Conservation (phyloP, 192 early-diverging fungal genomes). For the Podochytrium sp. region DNA sequence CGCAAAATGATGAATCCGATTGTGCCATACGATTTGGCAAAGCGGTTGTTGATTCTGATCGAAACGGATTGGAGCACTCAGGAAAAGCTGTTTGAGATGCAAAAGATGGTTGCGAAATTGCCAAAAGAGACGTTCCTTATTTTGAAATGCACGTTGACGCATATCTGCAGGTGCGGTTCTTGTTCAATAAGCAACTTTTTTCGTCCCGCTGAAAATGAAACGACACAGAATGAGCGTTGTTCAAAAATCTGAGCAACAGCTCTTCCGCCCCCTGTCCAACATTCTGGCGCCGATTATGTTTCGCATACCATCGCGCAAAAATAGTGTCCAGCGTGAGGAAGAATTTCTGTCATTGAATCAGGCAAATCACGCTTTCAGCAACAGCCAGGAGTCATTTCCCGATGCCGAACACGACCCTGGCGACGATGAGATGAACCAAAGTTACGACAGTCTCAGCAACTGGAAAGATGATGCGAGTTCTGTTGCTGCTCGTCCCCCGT, state of each 20-base stretch:
- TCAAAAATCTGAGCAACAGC: neutral
- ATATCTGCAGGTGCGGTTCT: neutral
- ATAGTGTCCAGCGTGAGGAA: neutral
- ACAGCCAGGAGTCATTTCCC: neutral
- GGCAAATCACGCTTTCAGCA: neutral
- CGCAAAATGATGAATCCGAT: slow-evolving; percentile 4
- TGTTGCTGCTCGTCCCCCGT: neutral
- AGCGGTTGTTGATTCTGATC: slow-evolving; percentile 10
- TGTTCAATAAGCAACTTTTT: too few species aligned
- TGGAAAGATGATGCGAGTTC: neutral
- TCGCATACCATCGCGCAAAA: slow-evolving; percentile 7
- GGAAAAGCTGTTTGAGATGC: slow-evolving; percentile 27
- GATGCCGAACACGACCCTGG: neutral
- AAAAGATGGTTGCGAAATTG: slow-evolving; percentile 19
- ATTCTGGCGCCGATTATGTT: slow-evolving; percentile 4
- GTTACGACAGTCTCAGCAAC: slow-evolving; percentile 16
- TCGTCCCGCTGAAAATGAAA: neutral
- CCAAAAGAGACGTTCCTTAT: slow-evolving; percentile 18
- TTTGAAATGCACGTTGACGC: slow-evolving; percentile 10
- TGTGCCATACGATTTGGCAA: neutral
- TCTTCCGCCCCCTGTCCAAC: slow-evolving; percentile 5
- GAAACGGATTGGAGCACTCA: slow-evolving; percentile 24
- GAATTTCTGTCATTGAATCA: neutral
- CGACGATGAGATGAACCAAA: neutral
- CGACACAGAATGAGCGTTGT: neutral